A percentile compares a stretch with the other conserved stretches of the same genome.
These are phyloP conservation scores for Phalaenopsis equestris DNA, from an alignment of 106 monocot species.

Conservation along the genomic window DNA sequence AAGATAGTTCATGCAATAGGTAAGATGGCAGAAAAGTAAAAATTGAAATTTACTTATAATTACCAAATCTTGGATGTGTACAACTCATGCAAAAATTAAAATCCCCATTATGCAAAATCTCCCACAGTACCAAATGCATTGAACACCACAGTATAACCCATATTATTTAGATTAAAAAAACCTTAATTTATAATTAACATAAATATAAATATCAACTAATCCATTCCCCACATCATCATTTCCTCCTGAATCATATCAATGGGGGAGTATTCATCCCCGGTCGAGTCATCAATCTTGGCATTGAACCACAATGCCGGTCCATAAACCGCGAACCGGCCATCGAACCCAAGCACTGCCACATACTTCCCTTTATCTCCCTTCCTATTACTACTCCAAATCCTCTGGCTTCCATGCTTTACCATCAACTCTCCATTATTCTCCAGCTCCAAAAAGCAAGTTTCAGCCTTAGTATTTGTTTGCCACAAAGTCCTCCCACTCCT, in stretches of 20 bases:
- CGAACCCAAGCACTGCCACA: slow-evolving; percentile 17
- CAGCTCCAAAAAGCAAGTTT: slow-evolving; percentile 15
- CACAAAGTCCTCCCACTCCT: slow-evolving; percentile 10
- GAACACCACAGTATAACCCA: too few relatives aligned
- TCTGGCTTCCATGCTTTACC: slow-evolving; percentile 7
- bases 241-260: neutral
- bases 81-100: too few relatives aligned
- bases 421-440: slow-evolving; percentile 15
- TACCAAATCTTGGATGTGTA: too few relatives aligned
- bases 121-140: too few relatives aligned
- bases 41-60: too few relatives aligned
- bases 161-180: too few relatives aligned
- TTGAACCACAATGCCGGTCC: slow-evolving; percentile 23
- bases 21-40: too few relatives aligned
- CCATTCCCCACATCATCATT: slow-evolving; percentile 4
- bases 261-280: neutral
- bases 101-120: too few relatives aligned
- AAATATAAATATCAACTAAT: neutral
- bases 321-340: slow-evolving; percentile 21
- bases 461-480: slow-evolving; percentile 22
- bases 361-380: slow-evolving; percentile 14
- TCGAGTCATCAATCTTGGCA: neutral
- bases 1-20: too few relatives aligned
- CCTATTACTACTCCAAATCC: slow-evolving; percentile 21
- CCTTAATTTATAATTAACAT: neutral